Base-by-base conservation (phyloP, 352 stramenopile species). In the Phytophthora megakarya region DNA sequence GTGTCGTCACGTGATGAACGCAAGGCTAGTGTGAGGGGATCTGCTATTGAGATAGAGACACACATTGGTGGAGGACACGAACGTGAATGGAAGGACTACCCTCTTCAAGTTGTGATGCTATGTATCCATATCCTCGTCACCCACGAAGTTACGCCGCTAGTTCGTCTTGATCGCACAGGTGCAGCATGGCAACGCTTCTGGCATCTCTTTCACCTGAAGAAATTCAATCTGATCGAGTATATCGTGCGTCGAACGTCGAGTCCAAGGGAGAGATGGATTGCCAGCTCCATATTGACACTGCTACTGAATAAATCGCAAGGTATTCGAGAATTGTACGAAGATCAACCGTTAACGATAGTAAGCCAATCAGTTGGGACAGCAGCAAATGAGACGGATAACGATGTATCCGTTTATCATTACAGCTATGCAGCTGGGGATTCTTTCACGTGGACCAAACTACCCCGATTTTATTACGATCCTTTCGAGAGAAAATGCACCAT, bases 381-480 rank as follows among this genome's bases (percentile, higher is more conserved):
- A 52, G 15, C 50, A 56, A 22, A 60, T 48, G 28, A 60, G 21
- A 58, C 66, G 0, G 63, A 50, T 1, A 76, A 45, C 42, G 75
- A 82, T 26, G 70, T 61, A 5, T 71, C 69, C 8, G 25, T 65
- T 11, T 76, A 69, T 28, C 74, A 75, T 13, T 75, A 71, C 43
- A 86, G 72, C 35, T 88, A 88, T 26, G 57, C 75, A 1, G 52
- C 68, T 22, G 72, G 75, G 7, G 61, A 77, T 7, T 81, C 76
- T 7, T 92, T 92, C 56, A 49, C 65, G 1, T 92, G 81, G 81
- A 84, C 64, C 18, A 88, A 87, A 62, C 51, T 87, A 45, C 76
- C 80, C 51, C 71, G 82, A 3, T 89, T 81, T 66, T 76, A 84
- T 51, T 90, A 84, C 47, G 80, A 88, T 3, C 67, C 73, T 0